These are phyloP conservation scores for Larix sibirica DNA, from an alignment of 83 land plant genomes.

Conservation along the genomic window DNA sequence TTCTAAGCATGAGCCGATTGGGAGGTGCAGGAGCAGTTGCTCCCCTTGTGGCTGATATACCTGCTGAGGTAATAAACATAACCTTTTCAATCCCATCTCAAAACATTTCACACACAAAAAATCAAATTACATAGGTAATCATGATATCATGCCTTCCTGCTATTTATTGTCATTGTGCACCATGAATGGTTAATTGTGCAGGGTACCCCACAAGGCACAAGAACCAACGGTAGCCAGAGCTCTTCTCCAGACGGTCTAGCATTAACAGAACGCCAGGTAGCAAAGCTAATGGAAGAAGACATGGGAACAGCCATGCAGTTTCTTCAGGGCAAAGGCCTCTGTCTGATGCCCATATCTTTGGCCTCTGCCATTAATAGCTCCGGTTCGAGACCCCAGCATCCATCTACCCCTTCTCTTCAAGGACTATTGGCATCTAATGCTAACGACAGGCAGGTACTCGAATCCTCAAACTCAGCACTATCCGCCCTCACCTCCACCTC, in stretches of 20 bases:
- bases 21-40: constrained; percentile 94
- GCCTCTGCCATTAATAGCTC: constrained; percentile 90
- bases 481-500: constrained; percentile 1
- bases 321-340: constrained; percentile 86
- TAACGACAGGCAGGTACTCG: constrained; percentile 7
- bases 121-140: neutral
- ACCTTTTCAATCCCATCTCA: neutral
- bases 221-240: constrained; percentile 20
- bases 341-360: constrained; percentile 94
- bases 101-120: neutral
- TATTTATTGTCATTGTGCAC: constrained; percentile 2
- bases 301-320: constrained; percentile 98
- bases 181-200: neutral
- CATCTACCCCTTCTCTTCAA: constrained; percentile 12
- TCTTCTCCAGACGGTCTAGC: constrained; percentile 51
- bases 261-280: constrained; percentile 82
- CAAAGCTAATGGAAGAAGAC: constrained; percentile 92
- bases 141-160: neutral
- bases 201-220: constrained; percentile 16
- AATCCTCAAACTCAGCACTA: constrained; percentile 11
- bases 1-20: constrained; percentile 94
- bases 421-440: constrained; percentile 3
- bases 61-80: constrained; percentile 59
- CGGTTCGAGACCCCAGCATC: constrained; percentile 20
- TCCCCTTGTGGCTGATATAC: constrained; percentile 76